Conservation (phyloP, 371 early-diverging fungal species). For the Encephalitozoon cuniculi region DNA sequence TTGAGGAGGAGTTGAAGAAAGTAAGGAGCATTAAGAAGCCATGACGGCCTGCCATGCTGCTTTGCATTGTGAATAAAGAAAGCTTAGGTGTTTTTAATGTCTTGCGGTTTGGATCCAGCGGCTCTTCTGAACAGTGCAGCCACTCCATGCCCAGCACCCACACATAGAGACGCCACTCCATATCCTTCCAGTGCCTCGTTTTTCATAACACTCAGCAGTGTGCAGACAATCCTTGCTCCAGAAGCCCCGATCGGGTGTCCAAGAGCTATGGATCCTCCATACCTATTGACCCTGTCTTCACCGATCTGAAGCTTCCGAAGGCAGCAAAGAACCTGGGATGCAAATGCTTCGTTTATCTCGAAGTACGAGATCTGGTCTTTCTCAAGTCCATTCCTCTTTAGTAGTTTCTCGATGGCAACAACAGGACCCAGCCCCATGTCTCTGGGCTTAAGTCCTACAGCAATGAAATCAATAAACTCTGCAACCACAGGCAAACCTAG, state of each 20-base stretch:
- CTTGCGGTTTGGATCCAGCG: not conserved
- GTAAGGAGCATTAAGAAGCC: not conserved
- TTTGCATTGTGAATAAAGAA: not conserved
- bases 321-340: conserved; percentile 83
- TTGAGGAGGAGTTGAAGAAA: not conserved
- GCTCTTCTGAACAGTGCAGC: conserved; percentile 63
- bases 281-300: conserved; percentile 80
- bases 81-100: not conserved
- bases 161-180: conserved; percentile 83
- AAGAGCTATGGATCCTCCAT: conserved; percentile 91
- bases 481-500: conserved; percentile 74
- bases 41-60: not conserved
- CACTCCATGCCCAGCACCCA: conserved; percentile 90
- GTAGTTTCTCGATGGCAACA: conserved; percentile 73
- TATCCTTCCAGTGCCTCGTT: conserved; percentile 64
- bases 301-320: conserved; percentile 74
- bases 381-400: conserved; percentile 71
- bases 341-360: conserved; percentile 95
- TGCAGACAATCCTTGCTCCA: conserved; percentile 87
- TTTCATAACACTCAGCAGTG: conserved; percentile 77
- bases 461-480: conserved; percentile 75
- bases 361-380: conserved; percentile 71
- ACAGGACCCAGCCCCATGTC: conserved; percentile 89
- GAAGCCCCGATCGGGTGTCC: conserved; percentile 92
- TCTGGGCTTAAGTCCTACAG: conserved; percentile 79